Evolutionary conservation across 1,284 basidiomycete species (phyloP).

Genomic region (Fomitopsis schrenkii): DNA sequence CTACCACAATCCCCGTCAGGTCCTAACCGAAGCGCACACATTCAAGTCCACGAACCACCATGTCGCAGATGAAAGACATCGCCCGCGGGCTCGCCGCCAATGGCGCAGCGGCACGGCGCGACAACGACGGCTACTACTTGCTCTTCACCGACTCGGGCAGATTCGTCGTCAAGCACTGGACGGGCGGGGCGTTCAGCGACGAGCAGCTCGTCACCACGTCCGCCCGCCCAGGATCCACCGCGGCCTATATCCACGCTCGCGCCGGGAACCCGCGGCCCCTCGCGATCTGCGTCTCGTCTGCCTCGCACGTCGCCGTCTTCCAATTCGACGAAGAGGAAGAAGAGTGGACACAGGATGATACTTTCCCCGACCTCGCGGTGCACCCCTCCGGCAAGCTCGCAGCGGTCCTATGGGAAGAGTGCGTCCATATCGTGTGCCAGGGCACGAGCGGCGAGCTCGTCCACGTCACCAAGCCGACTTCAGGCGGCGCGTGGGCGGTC

Average conservation of each 20-base stretch:
- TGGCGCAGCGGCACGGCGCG: neutral
- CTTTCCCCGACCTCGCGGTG: neutral
- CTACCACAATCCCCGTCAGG: too few species aligned
- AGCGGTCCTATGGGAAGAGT: neutral
- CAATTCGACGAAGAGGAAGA: neutral
- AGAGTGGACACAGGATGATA: neutral
- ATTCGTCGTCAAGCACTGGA: neutral
- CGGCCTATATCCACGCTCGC: neutral
- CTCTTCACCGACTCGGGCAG: neutral
- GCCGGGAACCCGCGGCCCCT: neutral
- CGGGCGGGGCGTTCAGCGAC: neutral
- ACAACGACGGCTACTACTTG: neutral
- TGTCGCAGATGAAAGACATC: neutral
- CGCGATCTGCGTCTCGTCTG: neutral
- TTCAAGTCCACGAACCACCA: too few species aligned
- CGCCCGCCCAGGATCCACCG: neutral
- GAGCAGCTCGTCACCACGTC: neutral
- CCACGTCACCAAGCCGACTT: neutral
- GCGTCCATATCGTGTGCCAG: neutral
- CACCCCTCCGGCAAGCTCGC: neutral
- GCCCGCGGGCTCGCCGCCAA: neutral
- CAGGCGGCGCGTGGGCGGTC: neutral
- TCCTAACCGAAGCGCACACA: too few species aligned
- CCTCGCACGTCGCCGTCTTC: neutral
- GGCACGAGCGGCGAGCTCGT: neutral